These are phyloP conservation scores for Notholithocarpus densiflorus DNA, from an alignment of 306 rosid genomes.

Conservation along the genomic window DNA sequence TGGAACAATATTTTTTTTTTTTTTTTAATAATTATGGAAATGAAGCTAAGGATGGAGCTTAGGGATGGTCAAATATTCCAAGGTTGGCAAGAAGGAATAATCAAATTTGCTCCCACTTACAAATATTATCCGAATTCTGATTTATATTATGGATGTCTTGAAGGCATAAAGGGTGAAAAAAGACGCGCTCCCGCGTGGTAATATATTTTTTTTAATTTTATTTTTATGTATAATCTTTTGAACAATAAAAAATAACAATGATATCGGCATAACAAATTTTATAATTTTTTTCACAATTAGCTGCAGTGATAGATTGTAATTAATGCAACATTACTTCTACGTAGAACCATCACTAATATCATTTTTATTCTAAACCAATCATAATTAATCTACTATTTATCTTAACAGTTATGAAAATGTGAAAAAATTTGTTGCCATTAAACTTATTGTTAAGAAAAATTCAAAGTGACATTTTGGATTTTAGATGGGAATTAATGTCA, in stretches of 20 bases:
- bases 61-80: constrained; percentile 50
- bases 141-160: constrained; percentile 49
- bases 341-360: no score
- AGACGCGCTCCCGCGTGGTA: constrained; percentile 90
- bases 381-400: no score
- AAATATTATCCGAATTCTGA: constrained; percentile 79
- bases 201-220: background rate
- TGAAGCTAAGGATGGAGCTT: constrained; percentile 71
- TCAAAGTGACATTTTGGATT: background rate
- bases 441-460: no score
- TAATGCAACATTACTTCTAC: no score
- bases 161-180: constrained; percentile 45
- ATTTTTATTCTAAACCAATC: no score
- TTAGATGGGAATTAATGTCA: background rate
- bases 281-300: no score
- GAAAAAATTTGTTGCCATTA: no score
- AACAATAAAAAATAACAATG: no score
- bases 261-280: no score
- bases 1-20: background rate
- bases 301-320: no score
- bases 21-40: constrained; percentile 20
- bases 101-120: constrained; percentile 83
- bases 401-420: no score
- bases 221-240: background rate
- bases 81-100: constrained; percentile 77